phyloP scores from a whole-genome alignment of 2,329 filamentous ascomycete species.

The Colletotrichum sp. region DNA sequence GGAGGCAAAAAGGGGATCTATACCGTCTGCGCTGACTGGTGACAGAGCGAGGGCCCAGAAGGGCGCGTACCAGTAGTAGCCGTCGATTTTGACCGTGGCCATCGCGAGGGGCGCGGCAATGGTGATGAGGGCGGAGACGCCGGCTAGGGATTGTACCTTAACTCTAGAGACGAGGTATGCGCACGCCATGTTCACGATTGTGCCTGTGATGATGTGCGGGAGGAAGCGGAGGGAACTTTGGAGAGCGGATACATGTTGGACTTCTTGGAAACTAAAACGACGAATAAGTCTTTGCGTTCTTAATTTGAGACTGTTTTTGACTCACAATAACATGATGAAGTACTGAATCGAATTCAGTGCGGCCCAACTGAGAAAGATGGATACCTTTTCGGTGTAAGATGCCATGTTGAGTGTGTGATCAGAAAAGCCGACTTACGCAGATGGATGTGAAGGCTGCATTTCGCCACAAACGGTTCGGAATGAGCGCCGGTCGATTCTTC shows the following conservation, averaged over 20 bases:
- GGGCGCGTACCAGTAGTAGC: slow-evolving; percentile 55
- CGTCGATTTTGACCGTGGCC: slow-evolving; percentile 52
- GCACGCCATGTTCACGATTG: slow-evolving; percentile 45
- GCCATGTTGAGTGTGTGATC: neutral
- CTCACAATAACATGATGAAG: slow-evolving; percentile 53
- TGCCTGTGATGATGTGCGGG: slow-evolving; percentile 49
- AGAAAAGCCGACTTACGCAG: slow-evolving; percentile 37
- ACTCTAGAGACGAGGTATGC: slow-evolving; percentile 45
- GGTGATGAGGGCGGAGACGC: slow-evolving; percentile 46
- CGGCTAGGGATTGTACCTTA: slow-evolving; percentile 40
- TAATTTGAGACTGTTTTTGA: slow-evolving; percentile 6
- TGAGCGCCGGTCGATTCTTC: slow-evolving; percentile 55
- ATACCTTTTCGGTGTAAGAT: slow-evolving; percentile 28
- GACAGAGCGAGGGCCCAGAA: slow-evolving; percentile 50
- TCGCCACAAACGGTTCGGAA: slow-evolving; percentile 65
- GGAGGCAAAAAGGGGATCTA: too few relatives aligned
- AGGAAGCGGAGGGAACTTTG: slow-evolving; percentile 53
- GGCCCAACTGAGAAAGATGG: slow-evolving; percentile 51
- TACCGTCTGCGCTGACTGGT: slow-evolving; percentile 48
- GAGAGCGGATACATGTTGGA: slow-evolving; percentile 49
- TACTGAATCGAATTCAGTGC: slow-evolving; percentile 52
- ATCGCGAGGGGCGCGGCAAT: slow-evolving; percentile 57
- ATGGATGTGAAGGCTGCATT: slow-evolving; percentile 60
- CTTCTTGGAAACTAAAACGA: slow-evolving; percentile 49
- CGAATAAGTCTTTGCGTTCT: neutral